phyloP scores from a whole-genome alignment of 2,329 filamentous ascomycete genomes.

The Penicillium sp. region DNA sequence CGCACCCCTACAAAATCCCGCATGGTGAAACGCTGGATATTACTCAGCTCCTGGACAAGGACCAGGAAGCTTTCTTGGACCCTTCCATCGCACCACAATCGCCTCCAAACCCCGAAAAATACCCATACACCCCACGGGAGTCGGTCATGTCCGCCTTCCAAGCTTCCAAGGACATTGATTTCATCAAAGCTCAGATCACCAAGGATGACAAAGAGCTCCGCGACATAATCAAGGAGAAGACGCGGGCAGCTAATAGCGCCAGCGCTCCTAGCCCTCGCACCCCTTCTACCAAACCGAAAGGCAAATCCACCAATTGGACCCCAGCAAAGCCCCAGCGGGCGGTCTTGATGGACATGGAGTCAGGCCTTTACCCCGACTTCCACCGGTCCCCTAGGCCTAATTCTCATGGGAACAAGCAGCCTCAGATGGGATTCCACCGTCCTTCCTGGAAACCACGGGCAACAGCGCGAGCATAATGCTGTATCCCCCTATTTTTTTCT shows the following conservation, averaged over 20 bases:
- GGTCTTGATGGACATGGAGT: slow-evolving; percentile 45
- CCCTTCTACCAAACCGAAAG: slow-evolving; percentile 24
- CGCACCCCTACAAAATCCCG: slow-evolving; percentile 72
- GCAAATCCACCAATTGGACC: slow-evolving; percentile 27
- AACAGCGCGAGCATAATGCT: slow-evolving; percentile 27
- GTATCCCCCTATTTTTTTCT: slow-evolving; percentile 7
- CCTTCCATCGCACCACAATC: slow-evolving; percentile 56
- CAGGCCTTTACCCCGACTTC: slow-evolving; percentile 35
- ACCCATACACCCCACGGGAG: slow-evolving; percentile 66
- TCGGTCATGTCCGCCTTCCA: slow-evolving; percentile 76
- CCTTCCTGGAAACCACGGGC: slow-evolving; percentile 34
- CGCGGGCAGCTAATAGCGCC: slow-evolving; percentile 36
- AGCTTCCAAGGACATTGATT: slow-evolving; percentile 54
- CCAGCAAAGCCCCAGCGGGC: slow-evolving; percentile 44
- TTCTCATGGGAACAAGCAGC: slow-evolving; percentile 30
- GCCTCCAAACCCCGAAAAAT: slow-evolving; percentile 59
- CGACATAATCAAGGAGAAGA: slow-evolving; percentile 64
- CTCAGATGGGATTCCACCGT: slow-evolving; percentile 32
- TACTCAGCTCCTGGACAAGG: slow-evolving; percentile 69
- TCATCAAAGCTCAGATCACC: slow-evolving; percentile 82
- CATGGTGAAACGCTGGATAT: slow-evolving; percentile 89
- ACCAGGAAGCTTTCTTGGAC: slow-evolving; percentile 66
- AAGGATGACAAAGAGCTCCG: slow-evolving; percentile 69
- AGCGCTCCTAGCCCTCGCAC: slow-evolving; percentile 17
- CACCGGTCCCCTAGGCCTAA: slow-evolving; percentile 18